phyloP scores from a whole-genome alignment of 2,329 filamentous ascomycete genomes.

The Colletotrichum godetiae region DNA sequence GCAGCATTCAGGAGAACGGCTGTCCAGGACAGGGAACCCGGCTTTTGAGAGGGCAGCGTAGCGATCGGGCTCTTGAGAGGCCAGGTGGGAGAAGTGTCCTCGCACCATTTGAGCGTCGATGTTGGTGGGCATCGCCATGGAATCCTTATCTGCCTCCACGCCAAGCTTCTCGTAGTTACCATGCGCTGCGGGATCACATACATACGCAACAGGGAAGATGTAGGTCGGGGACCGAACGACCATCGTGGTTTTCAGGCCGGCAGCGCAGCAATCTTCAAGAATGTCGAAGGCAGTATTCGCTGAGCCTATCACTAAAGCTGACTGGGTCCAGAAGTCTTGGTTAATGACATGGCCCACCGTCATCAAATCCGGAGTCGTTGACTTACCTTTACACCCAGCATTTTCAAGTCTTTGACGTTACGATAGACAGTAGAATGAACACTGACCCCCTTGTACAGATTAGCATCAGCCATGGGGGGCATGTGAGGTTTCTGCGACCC shows the following conservation, averaged over 20 bases:
- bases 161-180: slow-evolving; percentile 34
- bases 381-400: background rate
- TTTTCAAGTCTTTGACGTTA: background rate
- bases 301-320: slow-evolving; percentile 49
- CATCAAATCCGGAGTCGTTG: background rate
- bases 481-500: slow-evolving; percentile 39
- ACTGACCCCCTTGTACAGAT: background rate
- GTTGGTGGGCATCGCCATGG: slow-evolving; percentile 1
- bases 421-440: slow-evolving; percentile 6
- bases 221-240: slow-evolving; percentile 48
- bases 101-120: slow-evolving; percentile 1
- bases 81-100: background rate
- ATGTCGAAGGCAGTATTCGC: slow-evolving; percentile 56
- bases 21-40: slow-evolving; percentile 18
- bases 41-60: background rate
- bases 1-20: background rate
- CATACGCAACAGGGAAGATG: slow-evolving; percentile 45
- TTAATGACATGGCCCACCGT: background rate
- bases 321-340: slow-evolving; percentile 1
- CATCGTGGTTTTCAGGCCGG: slow-evolving; percentile 47
- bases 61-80: slow-evolving; percentile 16
- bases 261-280: slow-evolving; percentile 45
- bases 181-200: background rate
- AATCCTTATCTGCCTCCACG: background rate
- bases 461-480: slow-evolving; percentile 36